Percentiles rank a stretch among this genome's conserved stretches.
These are phyloP conservation scores for Hypoxylon sp. DNA, from an alignment of 2,329 filamentous ascomycete genomes.

Conservation along the genomic window DNA sequence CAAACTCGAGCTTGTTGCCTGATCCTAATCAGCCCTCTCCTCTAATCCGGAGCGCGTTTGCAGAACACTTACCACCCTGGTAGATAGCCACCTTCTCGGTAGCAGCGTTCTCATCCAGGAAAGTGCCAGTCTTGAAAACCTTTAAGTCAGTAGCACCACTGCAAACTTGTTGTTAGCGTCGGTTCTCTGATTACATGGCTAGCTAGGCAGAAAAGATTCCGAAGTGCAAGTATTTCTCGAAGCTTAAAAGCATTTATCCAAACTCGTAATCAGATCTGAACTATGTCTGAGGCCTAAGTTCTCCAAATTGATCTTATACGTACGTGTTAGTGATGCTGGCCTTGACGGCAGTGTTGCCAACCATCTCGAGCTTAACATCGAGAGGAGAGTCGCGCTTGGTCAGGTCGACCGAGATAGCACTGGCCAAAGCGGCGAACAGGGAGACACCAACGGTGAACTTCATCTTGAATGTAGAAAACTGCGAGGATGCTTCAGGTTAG, in stretches of 20 bases:
- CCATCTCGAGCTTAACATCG: constrained; percentile 63
- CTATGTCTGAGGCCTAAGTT: not conserved
- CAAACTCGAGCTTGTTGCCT: constrained; percentile 64
- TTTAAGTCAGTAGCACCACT: constrained; percentile 63
- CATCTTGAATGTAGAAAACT: constrained; percentile 53
- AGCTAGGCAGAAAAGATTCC: not conserved
- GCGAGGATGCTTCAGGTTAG: constrained; percentile 17
- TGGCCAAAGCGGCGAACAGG: constrained; percentile 56
- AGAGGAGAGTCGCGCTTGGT: constrained; percentile 60
- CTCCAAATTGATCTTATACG: constrained; percentile 7
- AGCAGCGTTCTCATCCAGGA: constrained; percentile 64
- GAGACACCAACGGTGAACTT: constrained; percentile 58
- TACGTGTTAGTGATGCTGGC: constrained; percentile 67
- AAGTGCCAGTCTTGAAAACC: constrained; percentile 68
- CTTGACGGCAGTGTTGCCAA: constrained; percentile 68
- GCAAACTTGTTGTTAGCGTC: constrained; percentile 18
- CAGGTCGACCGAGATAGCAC: constrained; percentile 54
- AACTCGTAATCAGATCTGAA: not conserved
- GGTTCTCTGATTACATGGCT: not conserved
- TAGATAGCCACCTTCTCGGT: constrained; percentile 69
- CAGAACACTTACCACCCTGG: constrained; percentile 59
- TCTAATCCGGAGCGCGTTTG: not conserved
- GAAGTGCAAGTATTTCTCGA: not conserved
- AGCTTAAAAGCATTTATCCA: not conserved
- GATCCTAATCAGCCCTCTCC: constrained; percentile 18